phyloP scores from a whole-genome alignment of 1,139 yeast genomes.

The Candida sojae region DNA sequence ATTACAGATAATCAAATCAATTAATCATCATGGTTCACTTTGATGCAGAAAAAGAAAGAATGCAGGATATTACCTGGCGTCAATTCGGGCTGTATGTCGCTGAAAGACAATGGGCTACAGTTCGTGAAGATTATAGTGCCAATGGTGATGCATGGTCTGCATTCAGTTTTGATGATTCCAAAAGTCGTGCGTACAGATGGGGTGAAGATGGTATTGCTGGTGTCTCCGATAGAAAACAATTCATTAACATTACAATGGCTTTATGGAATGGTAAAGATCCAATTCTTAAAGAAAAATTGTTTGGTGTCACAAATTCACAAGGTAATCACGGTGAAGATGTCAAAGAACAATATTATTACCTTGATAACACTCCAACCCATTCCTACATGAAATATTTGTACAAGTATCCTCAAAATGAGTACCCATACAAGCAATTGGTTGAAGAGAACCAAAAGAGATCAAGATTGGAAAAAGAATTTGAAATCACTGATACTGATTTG shows the following conservation, averaged over 20 bases:
- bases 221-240: conserved; percentile 82
- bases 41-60: conserved; percentile 69
- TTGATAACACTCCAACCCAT: conserved; percentile 93
- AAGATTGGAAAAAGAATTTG: conserved; percentile 68
- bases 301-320: conserved; percentile 89
- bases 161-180: conserved; percentile 86
- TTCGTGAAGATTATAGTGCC: conserved; percentile 85
- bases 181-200: conserved; percentile 88
- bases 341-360: conserved; percentile 76
- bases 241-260: conserved; percentile 75
- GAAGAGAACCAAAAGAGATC: conserved; percentile 67
- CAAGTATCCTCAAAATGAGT: conserved; percentile 86
- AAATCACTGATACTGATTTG: conserved; percentile 72
- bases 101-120: conserved; percentile 95
- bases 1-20: not conserved
- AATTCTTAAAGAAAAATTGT: conserved; percentile 82
- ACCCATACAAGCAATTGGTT: conserved; percentile 79
- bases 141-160: conserved; percentile 93
- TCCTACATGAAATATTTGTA: conserved; percentile 90
- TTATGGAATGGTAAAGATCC: conserved; percentile 93
- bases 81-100: conserved; percentile 93
- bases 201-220: conserved; percentile 98
- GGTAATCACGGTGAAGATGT: conserved; percentile 98
- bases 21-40: conserved; percentile 15
- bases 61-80: conserved; percentile 70